Evolutionary conservation across 116 monocot species (phyloP).

Genomic region (Trichopus zeylanicus): DNA sequence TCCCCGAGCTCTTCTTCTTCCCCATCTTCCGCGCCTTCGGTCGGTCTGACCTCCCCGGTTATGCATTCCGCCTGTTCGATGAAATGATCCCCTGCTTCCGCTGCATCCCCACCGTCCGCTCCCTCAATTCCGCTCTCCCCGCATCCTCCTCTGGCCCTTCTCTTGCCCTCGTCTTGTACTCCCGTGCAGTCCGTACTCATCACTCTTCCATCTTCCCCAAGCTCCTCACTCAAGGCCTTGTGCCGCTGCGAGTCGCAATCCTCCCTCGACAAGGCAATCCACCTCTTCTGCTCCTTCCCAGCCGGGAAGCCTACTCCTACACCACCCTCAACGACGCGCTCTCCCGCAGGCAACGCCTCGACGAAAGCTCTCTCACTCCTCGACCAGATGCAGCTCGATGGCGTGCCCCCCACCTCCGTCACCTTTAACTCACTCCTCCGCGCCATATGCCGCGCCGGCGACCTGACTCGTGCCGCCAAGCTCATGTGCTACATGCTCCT

Average conservation of each 20-base stretch:
- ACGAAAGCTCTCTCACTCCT: slow-evolving; percentile 68
- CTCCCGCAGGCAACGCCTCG: slow-evolving; percentile 21
- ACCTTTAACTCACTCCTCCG: slow-evolving; percentile 66
- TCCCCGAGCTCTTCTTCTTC: slow-evolving; percentile 28
- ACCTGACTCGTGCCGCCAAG: slow-evolving; percentile 46
- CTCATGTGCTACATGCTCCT: slow-evolving; percentile 63
- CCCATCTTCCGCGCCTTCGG: slow-evolving; percentile 23
- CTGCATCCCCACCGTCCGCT: slow-evolving; percentile 21
- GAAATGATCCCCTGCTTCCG: slow-evolving; percentile 24
- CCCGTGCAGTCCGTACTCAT: slow-evolving; percentile 17
- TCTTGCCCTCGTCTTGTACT: slow-evolving; percentile 25
- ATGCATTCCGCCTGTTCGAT: slow-evolving; percentile 34
- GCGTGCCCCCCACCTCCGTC: slow-evolving; percentile 35
- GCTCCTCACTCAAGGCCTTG: slow-evolving; percentile 49
- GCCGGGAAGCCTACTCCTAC: slow-evolving; percentile 49
- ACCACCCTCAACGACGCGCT: slow-evolving; percentile 59
- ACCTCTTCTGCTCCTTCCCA: slow-evolving; percentile 38
- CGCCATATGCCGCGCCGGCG: slow-evolving; percentile 37
- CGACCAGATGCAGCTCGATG: slow-evolving; percentile 76
- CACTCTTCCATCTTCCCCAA: slow-evolving; percentile 18
- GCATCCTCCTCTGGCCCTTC: slow-evolving; percentile 11
- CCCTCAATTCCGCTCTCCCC: slow-evolving; percentile 35
- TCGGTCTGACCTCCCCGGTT: slow-evolving; percentile 10
- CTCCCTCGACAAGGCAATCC: slow-evolving; percentile 19
- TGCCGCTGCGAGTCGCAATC: slow-evolving; percentile 17